phyloP scores from a whole-genome alignment of 2,329 filamentous ascomycete species.

The Fusarium burgessii region DNA sequence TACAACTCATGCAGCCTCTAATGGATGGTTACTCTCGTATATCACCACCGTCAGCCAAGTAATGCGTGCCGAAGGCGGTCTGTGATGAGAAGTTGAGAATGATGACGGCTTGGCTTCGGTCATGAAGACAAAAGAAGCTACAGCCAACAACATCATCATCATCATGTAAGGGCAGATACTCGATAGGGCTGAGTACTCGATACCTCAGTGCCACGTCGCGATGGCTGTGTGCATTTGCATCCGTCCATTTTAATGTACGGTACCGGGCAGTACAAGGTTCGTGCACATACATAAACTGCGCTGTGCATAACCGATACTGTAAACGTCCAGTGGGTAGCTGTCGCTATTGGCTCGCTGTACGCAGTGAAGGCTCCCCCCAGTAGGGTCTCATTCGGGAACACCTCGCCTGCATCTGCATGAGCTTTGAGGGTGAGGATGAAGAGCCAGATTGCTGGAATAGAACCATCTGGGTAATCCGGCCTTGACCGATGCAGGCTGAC shows the following conservation, averaged over 20 bases:
- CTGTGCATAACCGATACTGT: slow-evolving; percentile 34
- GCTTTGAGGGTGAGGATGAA: neutral
- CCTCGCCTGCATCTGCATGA: slow-evolving; percentile 32
- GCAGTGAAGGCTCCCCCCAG: neutral
- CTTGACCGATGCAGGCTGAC: slow-evolving; percentile 45
- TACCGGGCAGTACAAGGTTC: slow-evolving; percentile 22
- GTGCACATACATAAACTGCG: slow-evolving; percentile 19
- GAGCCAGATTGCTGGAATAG: slow-evolving; percentile 39
- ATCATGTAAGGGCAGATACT: slow-evolving; percentile 21
- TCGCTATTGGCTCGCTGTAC: slow-evolving; percentile 24
- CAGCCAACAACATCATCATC: neutral
- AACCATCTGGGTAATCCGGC: slow-evolving; percentile 32
- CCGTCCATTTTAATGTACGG: neutral
- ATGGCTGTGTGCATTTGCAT: slow-evolving; percentile 37
- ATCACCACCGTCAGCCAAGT: slow-evolving; percentile 1
- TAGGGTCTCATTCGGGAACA: slow-evolving; percentile 42
- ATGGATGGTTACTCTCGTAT: slow-evolving; percentile 9
- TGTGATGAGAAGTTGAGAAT: neutral
- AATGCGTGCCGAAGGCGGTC: neutral
- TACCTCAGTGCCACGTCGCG: slow-evolving; percentile 41
- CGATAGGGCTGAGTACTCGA: slow-evolving; percentile 45
- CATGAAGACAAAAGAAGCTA: slow-evolving; percentile 10
- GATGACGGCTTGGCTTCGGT: slow-evolving; percentile 15
- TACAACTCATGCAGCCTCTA: neutral
- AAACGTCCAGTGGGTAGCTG: slow-evolving; percentile 32